Conservation (phyloP, 495 filamentous ascomycete species). For the Zalerion maritima region DNA sequence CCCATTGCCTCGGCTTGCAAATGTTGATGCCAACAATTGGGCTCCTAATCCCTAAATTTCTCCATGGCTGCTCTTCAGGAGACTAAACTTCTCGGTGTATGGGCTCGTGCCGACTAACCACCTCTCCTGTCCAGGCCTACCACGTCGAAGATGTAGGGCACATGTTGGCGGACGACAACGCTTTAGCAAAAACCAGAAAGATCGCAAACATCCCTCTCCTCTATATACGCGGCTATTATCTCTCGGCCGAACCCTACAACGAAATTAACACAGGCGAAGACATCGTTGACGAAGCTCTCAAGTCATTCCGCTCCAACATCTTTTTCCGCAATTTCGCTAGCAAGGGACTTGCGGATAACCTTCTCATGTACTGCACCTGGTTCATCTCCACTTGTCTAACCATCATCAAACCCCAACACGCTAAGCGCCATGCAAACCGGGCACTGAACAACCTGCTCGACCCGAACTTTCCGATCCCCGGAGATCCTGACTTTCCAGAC, state of each 20-base stretch:
- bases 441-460: slow-evolving; percentile 52
- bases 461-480: slow-evolving; percentile 78
- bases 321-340: slow-evolving; percentile 99
- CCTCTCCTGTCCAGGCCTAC: slow-evolving; percentile 2
- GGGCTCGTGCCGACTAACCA: slow-evolving; percentile 1
- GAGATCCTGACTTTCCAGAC: slow-evolving; percentile 83
- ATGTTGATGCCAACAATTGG: no score
- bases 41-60: no score
- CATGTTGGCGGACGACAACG: not conserved
- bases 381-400: slow-evolving; percentile 78
- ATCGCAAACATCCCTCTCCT: slow-evolving; percentile 88
- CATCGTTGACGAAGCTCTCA: slow-evolving; percentile 82
- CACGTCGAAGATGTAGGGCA: not conserved
- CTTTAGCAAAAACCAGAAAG: not conserved
- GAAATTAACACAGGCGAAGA: slow-evolving; percentile 95
- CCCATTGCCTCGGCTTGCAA: no score
- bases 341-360: slow-evolving; percentile 85
- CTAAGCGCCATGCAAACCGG: slow-evolving; percentile 35
- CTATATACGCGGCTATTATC: slow-evolving; percentile 86
- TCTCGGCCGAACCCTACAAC: slow-evolving; percentile 67
- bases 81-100: no score
- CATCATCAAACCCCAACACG: slow-evolving; percentile 58
- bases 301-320: slow-evolving; percentile 92
- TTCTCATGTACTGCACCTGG: slow-evolving; percentile 92
- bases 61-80: no score